phyloP scores from a whole-genome alignment of 2,329 filamentous ascomycete species.

The Alternaria postmessia region DNA sequence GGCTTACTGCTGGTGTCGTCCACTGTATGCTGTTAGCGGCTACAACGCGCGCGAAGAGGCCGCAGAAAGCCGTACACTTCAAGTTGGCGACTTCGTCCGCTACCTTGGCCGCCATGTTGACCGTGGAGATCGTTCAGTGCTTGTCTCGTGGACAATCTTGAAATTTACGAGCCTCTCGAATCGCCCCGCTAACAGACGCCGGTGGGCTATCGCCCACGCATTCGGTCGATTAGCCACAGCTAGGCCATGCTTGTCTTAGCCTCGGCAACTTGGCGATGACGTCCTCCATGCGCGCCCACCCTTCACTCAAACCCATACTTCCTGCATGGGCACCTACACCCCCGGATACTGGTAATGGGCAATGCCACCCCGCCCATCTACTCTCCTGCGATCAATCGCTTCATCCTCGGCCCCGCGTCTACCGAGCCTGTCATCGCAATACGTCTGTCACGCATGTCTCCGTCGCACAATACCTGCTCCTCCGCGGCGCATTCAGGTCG shows the following conservation, averaged over 20 bases:
- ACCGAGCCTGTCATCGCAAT: constrained; percentile 9
- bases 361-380: constrained; percentile 36
- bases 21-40: constrained; percentile 38
- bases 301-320: constrained; percentile 15
- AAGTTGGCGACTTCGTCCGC: constrained; percentile 49
- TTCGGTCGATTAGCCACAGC: constrained; percentile 23
- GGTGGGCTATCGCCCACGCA: constrained; percentile 13
- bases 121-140: constrained; percentile 8
- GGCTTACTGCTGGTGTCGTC: constrained; percentile 46
- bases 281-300: constrained; percentile 26
- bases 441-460: constrained; percentile 31
- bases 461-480: constrained; percentile 17
- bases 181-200: constrained; percentile 20
- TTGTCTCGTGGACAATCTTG: constrained; percentile 15
- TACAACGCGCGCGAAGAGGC: background rate
- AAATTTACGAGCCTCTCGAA: constrained; percentile 25
- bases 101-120: constrained; percentile 50
- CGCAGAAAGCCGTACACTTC: constrained; percentile 40
- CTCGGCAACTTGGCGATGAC: constrained; percentile 31
- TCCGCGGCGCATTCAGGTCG: constrained; percentile 17
- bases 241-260: constrained; percentile 11
- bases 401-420: background rate
- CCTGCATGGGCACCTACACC: constrained; percentile 7
- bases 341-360: constrained; percentile 26
- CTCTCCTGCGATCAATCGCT: constrained; percentile 24